These are phyloP conservation scores for Coniosporium apollinis DNA, from an alignment of 495 filamentous ascomycete genomes.

Conservation along the genomic window DNA sequence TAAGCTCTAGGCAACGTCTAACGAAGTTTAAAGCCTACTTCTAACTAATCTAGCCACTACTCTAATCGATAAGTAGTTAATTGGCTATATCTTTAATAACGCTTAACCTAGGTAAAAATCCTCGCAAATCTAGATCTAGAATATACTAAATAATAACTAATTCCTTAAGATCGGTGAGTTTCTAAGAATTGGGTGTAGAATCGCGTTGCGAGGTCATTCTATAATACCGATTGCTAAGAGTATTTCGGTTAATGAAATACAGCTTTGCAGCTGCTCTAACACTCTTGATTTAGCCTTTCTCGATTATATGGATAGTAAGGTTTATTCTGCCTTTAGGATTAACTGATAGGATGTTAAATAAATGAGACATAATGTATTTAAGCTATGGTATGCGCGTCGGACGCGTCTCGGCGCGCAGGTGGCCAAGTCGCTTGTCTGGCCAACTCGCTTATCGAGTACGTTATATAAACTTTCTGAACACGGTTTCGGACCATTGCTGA, in stretches of 20 bases:
- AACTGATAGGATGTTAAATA: too few relatives aligned
- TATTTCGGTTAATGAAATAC: background rate
- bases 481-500: too few relatives aligned
- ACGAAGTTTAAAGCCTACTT: constrained; percentile 21
- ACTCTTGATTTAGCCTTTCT: too few relatives aligned
- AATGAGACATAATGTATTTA: too few relatives aligned
- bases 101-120: constrained; percentile 14
- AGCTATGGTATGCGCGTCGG: too few relatives aligned
- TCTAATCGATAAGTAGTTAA: constrained; percentile 13
- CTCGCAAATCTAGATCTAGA: constrained; percentile 20
- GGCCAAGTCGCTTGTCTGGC: too few relatives aligned
- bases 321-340: too few relatives aligned
- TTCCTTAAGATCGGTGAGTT: constrained; percentile 21
- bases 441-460: too few relatives aligned
- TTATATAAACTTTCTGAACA: too few relatives aligned
- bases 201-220: constrained; percentile 6
- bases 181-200: constrained; percentile 9
- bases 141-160: constrained; percentile 21
- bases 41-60: constrained; percentile 13
- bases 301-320: too few relatives aligned
- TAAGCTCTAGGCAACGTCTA: constrained; percentile 16
- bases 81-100: constrained; percentile 27
- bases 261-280: constrained; percentile 3
- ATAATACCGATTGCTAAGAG: background rate
- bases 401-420: too few relatives aligned